A percentile compares a stretch with the other conserved stretches of the same genome.
Conservation (phyloP, 1,284 basidiomycete genomes). For the Bjerkandera adusta region DNA sequence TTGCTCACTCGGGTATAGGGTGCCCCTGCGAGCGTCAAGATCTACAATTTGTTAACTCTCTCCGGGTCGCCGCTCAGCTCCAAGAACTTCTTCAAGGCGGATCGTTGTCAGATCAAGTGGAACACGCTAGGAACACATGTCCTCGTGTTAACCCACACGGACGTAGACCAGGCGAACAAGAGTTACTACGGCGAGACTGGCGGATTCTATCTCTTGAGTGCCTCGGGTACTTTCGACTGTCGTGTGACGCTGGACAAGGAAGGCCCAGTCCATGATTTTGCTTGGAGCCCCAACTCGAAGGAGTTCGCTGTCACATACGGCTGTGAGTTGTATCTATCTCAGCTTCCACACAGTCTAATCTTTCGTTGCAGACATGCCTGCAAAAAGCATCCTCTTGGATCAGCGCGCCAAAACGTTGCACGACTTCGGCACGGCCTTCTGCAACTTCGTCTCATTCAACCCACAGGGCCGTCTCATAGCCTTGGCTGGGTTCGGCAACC, state of each 20-base stretch:
- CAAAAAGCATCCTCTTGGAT: slow-evolving; percentile 90
- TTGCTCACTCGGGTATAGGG: slow-evolving; percentile 47
- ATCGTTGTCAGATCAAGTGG: slow-evolving; percentile 95
- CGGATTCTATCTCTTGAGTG: slow-evolving; percentile 88
- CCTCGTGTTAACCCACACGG: slow-evolving; percentile 90
- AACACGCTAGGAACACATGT: slow-evolving; percentile 88
- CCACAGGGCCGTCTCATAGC: slow-evolving; percentile 89
- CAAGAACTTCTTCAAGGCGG: slow-evolving; percentile 97
- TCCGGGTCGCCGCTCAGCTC: slow-evolving; percentile 60
- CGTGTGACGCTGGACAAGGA: slow-evolving; percentile 94
- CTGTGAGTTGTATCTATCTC: slow-evolving; percentile 54
- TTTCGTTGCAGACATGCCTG: slow-evolving; percentile 78
- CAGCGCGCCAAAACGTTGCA: slow-evolving; percentile 86
- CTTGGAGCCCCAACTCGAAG: slow-evolving; percentile 96
- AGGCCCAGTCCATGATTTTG: slow-evolving; percentile 95
- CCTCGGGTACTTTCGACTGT: slow-evolving; percentile 96
- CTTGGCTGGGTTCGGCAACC: slow-evolving; percentile 94
- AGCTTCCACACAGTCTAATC: not conserved
- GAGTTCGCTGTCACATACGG: slow-evolving; percentile 97
- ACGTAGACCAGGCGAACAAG: slow-evolving; percentile 96
- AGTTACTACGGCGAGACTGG: slow-evolving; percentile 97
- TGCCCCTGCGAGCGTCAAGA: slow-evolving; percentile 86
- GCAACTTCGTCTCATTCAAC: slow-evolving; percentile 94
- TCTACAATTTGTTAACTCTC: slow-evolving; percentile 77
- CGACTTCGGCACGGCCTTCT: slow-evolving; percentile 87